A percentile compares a stretch with the other conserved stretches of the same genome.
phyloP scores from a whole-genome alignment of 441 rosid species.

The Melastoma candidum region DNA sequence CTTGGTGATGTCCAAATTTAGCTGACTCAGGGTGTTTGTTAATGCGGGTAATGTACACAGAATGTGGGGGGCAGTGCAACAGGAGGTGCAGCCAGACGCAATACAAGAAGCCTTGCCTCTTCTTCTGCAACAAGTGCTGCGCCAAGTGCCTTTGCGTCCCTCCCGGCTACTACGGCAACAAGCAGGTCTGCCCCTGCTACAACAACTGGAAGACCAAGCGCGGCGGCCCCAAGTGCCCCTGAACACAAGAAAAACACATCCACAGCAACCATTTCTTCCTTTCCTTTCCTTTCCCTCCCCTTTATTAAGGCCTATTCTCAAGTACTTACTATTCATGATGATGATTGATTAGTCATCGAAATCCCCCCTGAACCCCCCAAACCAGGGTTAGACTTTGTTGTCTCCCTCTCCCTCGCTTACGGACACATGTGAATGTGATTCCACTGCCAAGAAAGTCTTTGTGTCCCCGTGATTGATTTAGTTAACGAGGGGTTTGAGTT shows the following conservation, averaged over 20 bases:
- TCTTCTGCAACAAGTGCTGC: conserved; percentile 15
- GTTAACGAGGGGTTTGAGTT: too few relatives aligned
- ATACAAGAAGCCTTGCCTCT: conserved; percentile 13
- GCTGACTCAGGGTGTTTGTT: too few relatives aligned
- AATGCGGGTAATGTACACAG: neutral
- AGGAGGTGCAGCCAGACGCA: conserved; percentile 15
- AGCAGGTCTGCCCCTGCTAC: conserved; percentile 15
- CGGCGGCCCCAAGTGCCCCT: conserved; percentile 16
- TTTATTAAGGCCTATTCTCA: too few relatives aligned
- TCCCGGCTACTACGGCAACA: conserved; percentile 16
- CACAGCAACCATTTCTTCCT: neutral
- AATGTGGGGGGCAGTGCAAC: conserved; percentile 7
- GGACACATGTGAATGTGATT: too few relatives aligned
- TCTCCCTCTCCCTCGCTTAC: too few relatives aligned
- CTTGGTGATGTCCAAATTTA: neutral
- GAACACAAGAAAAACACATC: neutral
- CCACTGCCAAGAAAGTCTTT: too few relatives aligned
- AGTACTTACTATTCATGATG: neutral
- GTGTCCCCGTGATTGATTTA: too few relatives aligned
- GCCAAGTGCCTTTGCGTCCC: conserved; percentile 13
- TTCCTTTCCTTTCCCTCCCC: neutral
- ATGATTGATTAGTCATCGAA: too few relatives aligned
- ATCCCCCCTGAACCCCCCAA: too few relatives aligned
- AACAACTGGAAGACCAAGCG: conserved; percentile 16
- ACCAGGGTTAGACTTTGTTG: too few relatives aligned